Conservation (phyloP, 2,329 filamentous ascomycete species). For the Neoscytalidium dimidiatum region DNA sequence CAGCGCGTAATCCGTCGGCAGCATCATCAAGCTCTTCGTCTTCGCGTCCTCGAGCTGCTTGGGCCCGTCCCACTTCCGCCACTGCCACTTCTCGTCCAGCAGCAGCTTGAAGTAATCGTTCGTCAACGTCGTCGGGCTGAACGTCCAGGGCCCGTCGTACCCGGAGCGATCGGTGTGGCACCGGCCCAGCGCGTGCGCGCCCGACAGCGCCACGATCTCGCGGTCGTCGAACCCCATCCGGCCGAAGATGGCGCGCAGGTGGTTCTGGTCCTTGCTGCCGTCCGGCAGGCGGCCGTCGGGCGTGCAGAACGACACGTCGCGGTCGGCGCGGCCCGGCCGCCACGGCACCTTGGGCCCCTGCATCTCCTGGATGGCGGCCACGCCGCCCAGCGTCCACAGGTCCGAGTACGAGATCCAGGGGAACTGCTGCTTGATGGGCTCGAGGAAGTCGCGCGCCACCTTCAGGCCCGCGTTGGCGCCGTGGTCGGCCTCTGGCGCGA, state of each 20-base stretch:
- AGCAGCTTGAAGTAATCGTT: constrained; percentile 95
- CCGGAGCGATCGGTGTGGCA: constrained; percentile 89
- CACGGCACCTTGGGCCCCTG: constrained; percentile 84
- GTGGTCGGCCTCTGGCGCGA: constrained; percentile 83
- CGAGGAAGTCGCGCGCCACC: constrained; percentile 85
- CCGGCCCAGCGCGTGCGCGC: constrained; percentile 77
- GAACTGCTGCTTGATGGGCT: constrained; percentile 86
- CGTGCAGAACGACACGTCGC: constrained; percentile 80
- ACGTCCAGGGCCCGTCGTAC: constrained; percentile 83
- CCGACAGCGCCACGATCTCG: constrained; percentile 91
- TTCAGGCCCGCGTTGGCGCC: constrained; percentile 92
- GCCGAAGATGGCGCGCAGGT: constrained; percentile 89
- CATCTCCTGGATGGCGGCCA: constrained; percentile 91
- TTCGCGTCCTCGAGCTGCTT: constrained; percentile 87
- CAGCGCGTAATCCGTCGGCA: constrained; percentile 87
- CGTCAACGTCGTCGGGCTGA: constrained; percentile 75
- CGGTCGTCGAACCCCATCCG: constrained; percentile 98
- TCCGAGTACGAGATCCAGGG: constrained; percentile 97
- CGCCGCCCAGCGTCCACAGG: constrained; percentile 89
- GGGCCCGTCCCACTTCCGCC: constrained; percentile 88
- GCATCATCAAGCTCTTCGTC: constrained; percentile 93
- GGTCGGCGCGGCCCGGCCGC: constrained; percentile 81
- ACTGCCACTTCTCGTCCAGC: constrained; percentile 87
- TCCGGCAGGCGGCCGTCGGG: constrained; percentile 91
- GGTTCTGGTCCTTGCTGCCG: constrained; percentile 72